Evolutionary conservation across 257 asterid species (phyloP), one percentile per base, ranked within the genome.

Genomic region (Solanum stenotomum): DNA sequence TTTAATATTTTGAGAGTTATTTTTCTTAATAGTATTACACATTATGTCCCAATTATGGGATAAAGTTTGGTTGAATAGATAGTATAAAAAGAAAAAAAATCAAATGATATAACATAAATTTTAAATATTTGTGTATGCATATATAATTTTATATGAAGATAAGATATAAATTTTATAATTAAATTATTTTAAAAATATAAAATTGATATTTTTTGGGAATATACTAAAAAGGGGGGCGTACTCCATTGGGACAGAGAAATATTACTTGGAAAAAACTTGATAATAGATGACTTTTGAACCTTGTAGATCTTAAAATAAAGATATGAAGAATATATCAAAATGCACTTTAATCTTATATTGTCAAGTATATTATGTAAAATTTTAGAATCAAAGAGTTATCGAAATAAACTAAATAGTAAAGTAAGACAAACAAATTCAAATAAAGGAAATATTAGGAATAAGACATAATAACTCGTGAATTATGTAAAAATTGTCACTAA

Each of bases 241-340:
- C 6, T 10, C 71, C 15, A 63, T 10, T 0, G 13, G 3, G 0
- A n/a, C 1, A 4, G 27, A 63, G 5, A 7, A 10, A 4, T 23
- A 63, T 63, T 63, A 61, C 13, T 56, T 6, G 4, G 9, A 56
- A 18, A 18, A 56, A 6, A 16, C 0, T 52, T 52, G 9, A 52
- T 52, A 6, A 1, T 6, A 52, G 10, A 1, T 0, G n/a, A 6
- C 1, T 18, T 18, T 18, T 6, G 4, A 52, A 52, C 1, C 9
- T 52, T 2, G 10, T 2, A 5, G 10, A 52, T 52, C 23, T 52
- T 52, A 16, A 52, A 52, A 52, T 52, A 52, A 52, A 52, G 4
- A 16, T 52, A 52, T 16, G 0, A 52, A 52, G 1, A 56, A 56
- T 56, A 56, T 56, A 18, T 56, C 10, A 56, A 6, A 56, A 3